Base-by-base conservation (phyloP, 192 early-diverging fungal species). In the Gryganskiella cystojenkinii region DNA sequence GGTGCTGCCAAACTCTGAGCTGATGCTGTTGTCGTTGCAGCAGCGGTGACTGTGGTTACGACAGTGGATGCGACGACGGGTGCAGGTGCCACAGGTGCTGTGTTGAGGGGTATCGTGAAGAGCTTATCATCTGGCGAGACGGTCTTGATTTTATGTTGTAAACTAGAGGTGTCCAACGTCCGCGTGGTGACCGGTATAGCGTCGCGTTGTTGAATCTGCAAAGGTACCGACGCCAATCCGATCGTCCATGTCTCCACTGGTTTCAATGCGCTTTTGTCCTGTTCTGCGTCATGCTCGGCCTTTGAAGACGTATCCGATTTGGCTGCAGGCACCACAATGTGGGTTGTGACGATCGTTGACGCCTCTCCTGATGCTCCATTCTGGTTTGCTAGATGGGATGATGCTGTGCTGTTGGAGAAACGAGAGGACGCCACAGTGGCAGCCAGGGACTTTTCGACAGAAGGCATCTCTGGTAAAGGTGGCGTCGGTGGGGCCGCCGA, bases 161-260 rank as follows among this genome's bases (percentile, higher is more conserved):
- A 47, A 2, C 55, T 45, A 10, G 66, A 49, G 17, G 57, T 55
- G 8, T 62, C 53, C n/a, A 76, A 11, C 1, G 65, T 64, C 1
- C 65, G 73, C 17, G 73, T 49, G 34, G 73, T 40, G 43, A 69
- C 56, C 27, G 74, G 74, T 58, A 78, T 61, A 33, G 67, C 61
- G 19, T 76, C 72, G 37, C 72, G 72, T 19, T 53, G 64, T 27
- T 76, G 64, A 10, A 28, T 22, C n/a, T 27, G 42, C 15, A 52
- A 7, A 20, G 60, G 40, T 11, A 35, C 27, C 14, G 65, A 44
- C 4, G 74, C 60, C 20, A 51, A 56, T 9, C 74, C 74, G 40
- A 78, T 78, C 4, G 60, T 69, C 74, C 74, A 78, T 19, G 53
- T 56, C 22, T 78, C 74, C 4, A 78, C 42, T 0, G 74, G 74